phyloP scores from a whole-genome alignment of 2,329 filamentous ascomycete species.

The Cryphonectria nitschkei region DNA sequence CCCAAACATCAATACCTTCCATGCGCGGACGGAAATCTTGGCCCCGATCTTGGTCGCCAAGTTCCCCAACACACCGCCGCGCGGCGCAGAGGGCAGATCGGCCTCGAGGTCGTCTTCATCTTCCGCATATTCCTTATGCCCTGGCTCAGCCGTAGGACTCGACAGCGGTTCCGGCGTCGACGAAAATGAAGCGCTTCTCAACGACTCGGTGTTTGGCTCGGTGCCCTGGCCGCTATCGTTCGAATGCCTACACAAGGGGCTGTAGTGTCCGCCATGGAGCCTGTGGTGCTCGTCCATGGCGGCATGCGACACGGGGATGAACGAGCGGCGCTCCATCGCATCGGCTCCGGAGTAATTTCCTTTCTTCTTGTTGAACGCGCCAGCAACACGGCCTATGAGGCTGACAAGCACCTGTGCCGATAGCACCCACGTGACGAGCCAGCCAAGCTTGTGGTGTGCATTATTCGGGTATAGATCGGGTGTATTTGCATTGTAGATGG shows the following conservation, averaged over 20 bases:
- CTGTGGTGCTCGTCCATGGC: conserved; percentile 57
- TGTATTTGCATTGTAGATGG: conserved; percentile 77
- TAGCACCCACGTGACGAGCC: conserved; percentile 76
- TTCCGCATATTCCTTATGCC: conserved; percentile 52
- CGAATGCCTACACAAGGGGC: conserved; percentile 60
- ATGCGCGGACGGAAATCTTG: conserved; percentile 58
- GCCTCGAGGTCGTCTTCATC: conserved; percentile 51
- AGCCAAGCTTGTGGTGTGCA: conserved; percentile 86
- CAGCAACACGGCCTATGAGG: conserved; percentile 64
- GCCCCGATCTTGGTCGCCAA: conserved; percentile 58
- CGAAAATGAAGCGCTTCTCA: conserved; percentile 67
- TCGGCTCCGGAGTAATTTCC: conserved; percentile 19
- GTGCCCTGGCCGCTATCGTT: conserved; percentile 77
- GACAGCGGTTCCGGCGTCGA: conserved; percentile 56
- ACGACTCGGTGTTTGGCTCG: conserved; percentile 68
- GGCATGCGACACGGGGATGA: conserved; percentile 64
- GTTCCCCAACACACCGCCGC: conserved; percentile 53
- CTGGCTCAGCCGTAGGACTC: conserved; percentile 39
- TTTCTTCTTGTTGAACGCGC: conserved; percentile 40
- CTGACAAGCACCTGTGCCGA: conserved; percentile 71
- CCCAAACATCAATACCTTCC: conserved; percentile 59
- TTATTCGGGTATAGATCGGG: conserved; percentile 88
- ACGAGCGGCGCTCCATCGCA: conserved; percentile 56
- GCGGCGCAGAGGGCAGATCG: conserved; percentile 44
- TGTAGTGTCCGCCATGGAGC: conserved; percentile 41